These are phyloP conservation scores for Leccinum rimulosum DNA, from an alignment of 768 basidiomycete genomes.

Conservation along the genomic window DNA sequence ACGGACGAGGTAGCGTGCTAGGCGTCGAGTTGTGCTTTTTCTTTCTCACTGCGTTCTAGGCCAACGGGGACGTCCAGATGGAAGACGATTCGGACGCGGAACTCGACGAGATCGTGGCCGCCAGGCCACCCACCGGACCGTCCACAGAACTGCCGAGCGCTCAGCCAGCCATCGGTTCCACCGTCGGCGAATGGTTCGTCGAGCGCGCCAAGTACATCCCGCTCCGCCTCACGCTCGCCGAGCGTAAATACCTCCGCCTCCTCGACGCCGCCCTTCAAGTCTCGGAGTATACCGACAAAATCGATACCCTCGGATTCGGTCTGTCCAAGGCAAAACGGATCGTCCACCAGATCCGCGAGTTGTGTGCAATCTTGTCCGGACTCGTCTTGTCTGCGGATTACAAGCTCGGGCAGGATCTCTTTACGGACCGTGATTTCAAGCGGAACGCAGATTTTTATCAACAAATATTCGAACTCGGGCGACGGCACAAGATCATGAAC, in stretches of 20 bases:
- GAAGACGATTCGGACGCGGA: slow-evolving; percentile 36
- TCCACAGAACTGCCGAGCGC: slow-evolving; percentile 41
- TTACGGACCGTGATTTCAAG: slow-evolving; percentile 77
- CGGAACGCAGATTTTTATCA: slow-evolving; percentile 81
- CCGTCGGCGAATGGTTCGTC: slow-evolving; percentile 83
- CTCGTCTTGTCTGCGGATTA: slow-evolving; percentile 81
- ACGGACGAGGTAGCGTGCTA: slow-evolving; percentile 20
- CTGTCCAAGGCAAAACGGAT: slow-evolving; percentile 84
- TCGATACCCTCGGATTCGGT: slow-evolving; percentile 77
- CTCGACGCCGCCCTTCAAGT: slow-evolving; percentile 83
- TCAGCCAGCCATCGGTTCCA: slow-evolving; percentile 57
- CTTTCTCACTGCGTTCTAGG: slow-evolving; percentile 13
- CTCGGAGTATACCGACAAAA: slow-evolving; percentile 88
- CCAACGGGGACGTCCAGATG: slow-evolving; percentile 36
- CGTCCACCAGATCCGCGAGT: slow-evolving; percentile 81
- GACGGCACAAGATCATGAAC: slow-evolving; percentile 89
- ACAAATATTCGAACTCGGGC: slow-evolving; percentile 74
- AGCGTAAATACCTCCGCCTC: slow-evolving; percentile 83
- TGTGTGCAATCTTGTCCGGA: slow-evolving; percentile 86
- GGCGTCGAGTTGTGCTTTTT: neutral
- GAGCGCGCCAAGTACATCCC: slow-evolving; percentile 82
- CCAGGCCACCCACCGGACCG: slow-evolving; percentile 20
- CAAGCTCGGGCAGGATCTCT: slow-evolving; percentile 84
- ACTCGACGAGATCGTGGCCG: slow-evolving; percentile 36
- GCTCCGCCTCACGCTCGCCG: slow-evolving; percentile 65